Evolutionary conservation across 2,329 filamentous ascomycete genomes (phyloP).

Genomic region (Fonsecaea multimorphosa): DNA sequence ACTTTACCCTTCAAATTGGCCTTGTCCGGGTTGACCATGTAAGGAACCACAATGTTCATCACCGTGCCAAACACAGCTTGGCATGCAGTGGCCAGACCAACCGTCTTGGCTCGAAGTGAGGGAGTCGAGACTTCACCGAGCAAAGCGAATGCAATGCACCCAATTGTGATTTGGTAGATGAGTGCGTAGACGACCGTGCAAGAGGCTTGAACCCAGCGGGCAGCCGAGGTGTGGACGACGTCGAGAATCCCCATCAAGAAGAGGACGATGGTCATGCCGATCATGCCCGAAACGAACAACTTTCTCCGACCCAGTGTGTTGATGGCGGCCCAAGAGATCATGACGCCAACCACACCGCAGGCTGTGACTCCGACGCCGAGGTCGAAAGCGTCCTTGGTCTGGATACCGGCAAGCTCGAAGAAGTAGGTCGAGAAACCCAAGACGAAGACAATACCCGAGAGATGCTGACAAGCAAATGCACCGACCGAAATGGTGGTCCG

Average conservation of each 20-base stretch:
- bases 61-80: conserved; percentile 49
- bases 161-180: conserved; percentile 50
- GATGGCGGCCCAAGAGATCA: conserved; percentile 46
- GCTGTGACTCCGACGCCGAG: conserved; percentile 49
- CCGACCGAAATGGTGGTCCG: conserved; percentile 53
- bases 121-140: conserved; percentile 56
- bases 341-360: conserved; percentile 48
- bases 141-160: conserved; percentile 53
- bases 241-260: conserved; percentile 52
- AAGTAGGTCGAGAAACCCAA: conserved; percentile 56
- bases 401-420: conserved; percentile 49
- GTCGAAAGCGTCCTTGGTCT: conserved; percentile 47
- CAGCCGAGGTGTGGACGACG: conserved; percentile 44
- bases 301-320: conserved; percentile 45
- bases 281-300: conserved; percentile 45
- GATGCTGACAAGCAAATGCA: conserved; percentile 53
- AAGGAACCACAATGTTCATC: conserved; percentile 48
- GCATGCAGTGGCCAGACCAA: conserved; percentile 48
- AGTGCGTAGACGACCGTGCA: conserved; percentile 49
- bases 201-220: conserved; percentile 47
- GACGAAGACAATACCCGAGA: conserved; percentile 53
- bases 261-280: conserved; percentile 43
- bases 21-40: conserved; percentile 43
- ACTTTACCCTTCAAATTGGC: conserved; percentile 43
- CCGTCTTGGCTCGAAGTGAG: conserved; percentile 54